Base-by-base conservation (phyloP, 2,329 filamentous ascomycete genomes). In the Colletotrichum lentis region DNA sequence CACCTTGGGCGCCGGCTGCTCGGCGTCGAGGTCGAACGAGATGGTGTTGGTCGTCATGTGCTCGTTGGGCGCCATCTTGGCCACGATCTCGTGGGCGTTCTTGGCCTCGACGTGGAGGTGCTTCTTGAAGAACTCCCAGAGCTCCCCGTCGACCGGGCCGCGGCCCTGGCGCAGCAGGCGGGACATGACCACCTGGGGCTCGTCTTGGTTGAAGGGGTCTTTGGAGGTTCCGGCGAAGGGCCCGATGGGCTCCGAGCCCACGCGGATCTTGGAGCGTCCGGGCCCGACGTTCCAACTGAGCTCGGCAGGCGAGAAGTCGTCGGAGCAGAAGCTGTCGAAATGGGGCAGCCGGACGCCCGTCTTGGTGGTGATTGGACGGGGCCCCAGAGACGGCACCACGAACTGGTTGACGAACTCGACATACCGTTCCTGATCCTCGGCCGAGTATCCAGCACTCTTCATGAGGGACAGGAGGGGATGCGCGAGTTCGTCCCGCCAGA, bases 231-330 rank as follows among this genome's bases (percentile, higher is more conserved):
- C 76, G 5, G 77, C 76, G n/a, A 70, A 56, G 2, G 54, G 57
- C 14, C 72, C 70, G 24, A 80, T 73, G 0, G 78, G 76, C 59
- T 80, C 78, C 1, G 77, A 69, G 1, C 76, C 74, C 35, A 75
- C 79, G 1, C 77, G 70, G 20, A 80, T 72, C 0, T 61, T 73
- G n/a, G 77, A 76, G 1, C 59, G 47, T 0, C 62, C 54, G 2
- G n/a, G 37, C 0, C 71, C 70, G 1, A 75, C 79, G 18, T 76
- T 75, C 79, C 79, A 80, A 69, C 78, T 80, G 2, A 80, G 64
- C 69, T 80, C 78, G 7, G 80, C 71, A 0, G 79, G 79, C 1
- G 72, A 76, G 52, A 76, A 68, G 57, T 80, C 75, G 55, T 81
- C 79, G 14, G 64, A 64, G 27, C 64, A 67, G 47, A 67, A 64